These are phyloP conservation scores for Oryza glaberrima DNA, from an alignment of 176 grass and related monocot genomes.

Conservation along the genomic window DNA sequence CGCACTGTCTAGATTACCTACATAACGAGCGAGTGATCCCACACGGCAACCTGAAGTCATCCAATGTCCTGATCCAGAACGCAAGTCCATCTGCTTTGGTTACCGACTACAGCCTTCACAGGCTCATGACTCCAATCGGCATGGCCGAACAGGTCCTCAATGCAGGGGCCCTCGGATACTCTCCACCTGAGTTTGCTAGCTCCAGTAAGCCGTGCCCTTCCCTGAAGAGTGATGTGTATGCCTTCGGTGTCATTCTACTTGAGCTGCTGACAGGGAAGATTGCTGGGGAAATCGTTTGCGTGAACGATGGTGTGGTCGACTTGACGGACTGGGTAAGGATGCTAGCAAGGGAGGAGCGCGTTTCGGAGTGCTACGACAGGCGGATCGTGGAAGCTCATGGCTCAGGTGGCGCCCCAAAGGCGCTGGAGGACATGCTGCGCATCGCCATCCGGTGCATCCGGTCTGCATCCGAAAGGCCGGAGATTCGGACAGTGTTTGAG, in stretches of 20 bases:
- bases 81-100: constrained; percentile 52
- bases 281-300: constrained; percentile 77
- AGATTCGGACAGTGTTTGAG: constrained; percentile 80
- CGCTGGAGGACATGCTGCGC: constrained; percentile 66
- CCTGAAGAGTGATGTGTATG: constrained; percentile 88
- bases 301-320: constrained; percentile 69
- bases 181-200: constrained; percentile 82
- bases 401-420: constrained; percentile 36
- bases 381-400: constrained; percentile 35
- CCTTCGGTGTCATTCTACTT: constrained; percentile 82
- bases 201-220: constrained; percentile 87
- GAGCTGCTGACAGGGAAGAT: constrained; percentile 84
- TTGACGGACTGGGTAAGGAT: constrained; percentile 92
- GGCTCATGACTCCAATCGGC: constrained; percentile 72
- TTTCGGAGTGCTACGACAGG: constrained; percentile 72
- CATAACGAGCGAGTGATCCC: constrained; percentile 85
- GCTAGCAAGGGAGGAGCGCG: constrained; percentile 62
- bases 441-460: constrained; percentile 81
- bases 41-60: constrained; percentile 86
- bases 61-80: constrained; percentile 73
- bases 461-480: constrained; percentile 72
- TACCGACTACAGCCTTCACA: constrained; percentile 76
- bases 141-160: constrained; percentile 81
- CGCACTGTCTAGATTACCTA: constrained; percentile 73
- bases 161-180: constrained; percentile 78